Evolutionary conservation across 176 grass and related monocot species (phyloP).

Genomic region (Avena atlantica): DNA sequence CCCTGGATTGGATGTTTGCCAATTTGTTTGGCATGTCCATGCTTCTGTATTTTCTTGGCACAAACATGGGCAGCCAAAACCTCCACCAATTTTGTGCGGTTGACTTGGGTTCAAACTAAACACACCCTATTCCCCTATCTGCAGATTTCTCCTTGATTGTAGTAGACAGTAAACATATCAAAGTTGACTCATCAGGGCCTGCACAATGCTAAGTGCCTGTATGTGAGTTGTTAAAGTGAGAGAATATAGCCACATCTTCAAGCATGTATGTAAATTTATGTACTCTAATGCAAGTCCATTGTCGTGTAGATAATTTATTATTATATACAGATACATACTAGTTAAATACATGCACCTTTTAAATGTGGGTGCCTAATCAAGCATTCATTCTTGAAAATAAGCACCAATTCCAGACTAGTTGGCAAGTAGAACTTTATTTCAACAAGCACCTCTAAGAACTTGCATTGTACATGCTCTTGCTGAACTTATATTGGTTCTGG

Average conservation of each 20-base stretch:
- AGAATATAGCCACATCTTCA: not conserved
- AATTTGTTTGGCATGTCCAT: not conserved
- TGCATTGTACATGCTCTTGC: not conserved
- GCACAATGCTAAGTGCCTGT: not conserved
- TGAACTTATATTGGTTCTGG: constrained; percentile 6
- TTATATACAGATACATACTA: not conserved
- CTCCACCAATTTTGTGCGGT: not conserved
- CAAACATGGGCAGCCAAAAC: not conserved
- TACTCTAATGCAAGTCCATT: not conserved
- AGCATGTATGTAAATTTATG: not conserved
- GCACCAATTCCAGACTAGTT: not conserved
- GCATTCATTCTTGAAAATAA: not conserved
- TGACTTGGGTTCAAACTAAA: constrained; percentile 2
- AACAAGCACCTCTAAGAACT: not conserved
- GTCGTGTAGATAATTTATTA: not conserved
- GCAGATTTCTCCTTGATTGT: constrained; percentile 36
- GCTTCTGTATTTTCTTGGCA: constrained; percentile 11
- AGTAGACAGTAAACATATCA: not conserved
- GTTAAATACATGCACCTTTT: not conserved
- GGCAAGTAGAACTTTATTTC: not conserved
- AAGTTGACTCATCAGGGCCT: not conserved
- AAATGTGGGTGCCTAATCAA: not conserved
- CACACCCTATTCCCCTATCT: constrained; percentile 5
- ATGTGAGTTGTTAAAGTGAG: not conserved
- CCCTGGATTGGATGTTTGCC: not conserved